phyloP scores from a whole-genome alignment of 1,139 yeast genomes.

The Scheffersomyces parashehatae region DNA sequence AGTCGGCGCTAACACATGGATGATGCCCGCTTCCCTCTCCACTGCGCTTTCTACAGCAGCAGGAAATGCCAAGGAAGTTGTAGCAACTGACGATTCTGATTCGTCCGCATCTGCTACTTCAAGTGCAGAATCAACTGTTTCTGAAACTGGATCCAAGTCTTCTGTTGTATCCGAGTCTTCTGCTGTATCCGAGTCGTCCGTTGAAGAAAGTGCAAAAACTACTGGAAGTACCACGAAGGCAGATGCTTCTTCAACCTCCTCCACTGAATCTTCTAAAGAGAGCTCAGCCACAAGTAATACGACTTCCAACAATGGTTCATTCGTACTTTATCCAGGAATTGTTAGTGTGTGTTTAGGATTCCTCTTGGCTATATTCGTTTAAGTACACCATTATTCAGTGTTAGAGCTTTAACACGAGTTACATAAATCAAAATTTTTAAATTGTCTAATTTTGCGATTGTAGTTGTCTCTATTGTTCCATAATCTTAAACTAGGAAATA shows the following conservation, averaged over 20 bases:
- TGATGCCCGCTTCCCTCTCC: constrained; percentile 44
- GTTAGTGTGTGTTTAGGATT: neutral
- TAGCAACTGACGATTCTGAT: constrained; percentile 12
- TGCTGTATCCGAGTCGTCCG: constrained; percentile 38
- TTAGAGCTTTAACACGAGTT: neutral
- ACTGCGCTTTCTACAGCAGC: constrained; percentile 34
- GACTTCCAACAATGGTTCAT: neutral
- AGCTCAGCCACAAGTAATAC: neutral
- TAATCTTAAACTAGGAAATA: neutral
- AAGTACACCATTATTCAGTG: neutral
- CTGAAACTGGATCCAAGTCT: neutral
- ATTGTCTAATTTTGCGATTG: neutral
- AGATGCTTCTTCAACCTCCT: constrained; percentile 29
- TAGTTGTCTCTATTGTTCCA: neutral
- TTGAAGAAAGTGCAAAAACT: constrained; percentile 49
- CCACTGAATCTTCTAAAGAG: neutral
- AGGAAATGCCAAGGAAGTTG: constrained; percentile 11
- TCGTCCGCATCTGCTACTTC: constrained; percentile 2
- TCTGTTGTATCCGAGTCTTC: constrained; percentile 20
- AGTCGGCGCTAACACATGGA: constrained; percentile 50
- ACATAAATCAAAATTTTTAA: neutral
- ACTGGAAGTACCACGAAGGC: constrained; percentile 56
- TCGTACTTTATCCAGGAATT: neutral
- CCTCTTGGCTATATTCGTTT: neutral
- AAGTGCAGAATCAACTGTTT: neutral